Conservation (phyloP, 495 filamentous ascomycete species). For the Aeminium ludgeri region DNA sequence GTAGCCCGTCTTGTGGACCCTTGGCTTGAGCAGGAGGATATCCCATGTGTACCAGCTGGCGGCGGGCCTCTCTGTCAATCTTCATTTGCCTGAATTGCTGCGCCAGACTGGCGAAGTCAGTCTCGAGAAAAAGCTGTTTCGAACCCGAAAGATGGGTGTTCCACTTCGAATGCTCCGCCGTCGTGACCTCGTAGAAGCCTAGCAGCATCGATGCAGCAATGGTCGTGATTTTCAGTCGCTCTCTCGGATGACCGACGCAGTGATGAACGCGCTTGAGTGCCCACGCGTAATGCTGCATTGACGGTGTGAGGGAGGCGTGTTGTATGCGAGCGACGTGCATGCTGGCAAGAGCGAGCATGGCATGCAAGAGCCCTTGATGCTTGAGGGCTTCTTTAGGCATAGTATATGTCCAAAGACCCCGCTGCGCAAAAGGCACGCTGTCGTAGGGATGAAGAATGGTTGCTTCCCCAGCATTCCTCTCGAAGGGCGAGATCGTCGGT, state of each 20-base stretch:
- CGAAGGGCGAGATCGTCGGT: conserved; percentile 72
- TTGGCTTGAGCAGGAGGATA: conserved; percentile 5
- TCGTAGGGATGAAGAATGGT: conserved; percentile 49
- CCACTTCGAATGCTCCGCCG: conserved; percentile 91
- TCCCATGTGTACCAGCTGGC: not conserved
- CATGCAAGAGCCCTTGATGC: conserved; percentile 72
- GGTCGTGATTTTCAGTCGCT: conserved; percentile 43
- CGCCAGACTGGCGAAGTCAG: conserved; percentile 58
- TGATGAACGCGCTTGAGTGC: conserved; percentile 60
- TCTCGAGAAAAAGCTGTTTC: conserved; percentile 64
- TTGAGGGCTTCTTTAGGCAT: conserved; percentile 72
- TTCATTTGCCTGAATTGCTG: conserved; percentile 47
- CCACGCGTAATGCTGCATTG: conserved; percentile 82
- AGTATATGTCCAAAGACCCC: conserved; percentile 74
- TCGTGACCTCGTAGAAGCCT: conserved; percentile 86
- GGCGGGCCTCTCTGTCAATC: conserved; percentile 22
- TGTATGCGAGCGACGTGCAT: conserved; percentile 80
- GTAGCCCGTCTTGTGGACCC: conserved; percentile 4
- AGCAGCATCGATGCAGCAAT: conserved; percentile 77
- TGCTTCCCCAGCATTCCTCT: conserved; percentile 66
- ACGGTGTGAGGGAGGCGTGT: conserved; percentile 50
- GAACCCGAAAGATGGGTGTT: conserved; percentile 78
- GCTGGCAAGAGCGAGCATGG: conserved; percentile 76
- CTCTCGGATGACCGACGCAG: conserved; percentile 45
- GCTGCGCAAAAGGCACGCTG: conserved; percentile 49